Conservation (phyloP, 78 protist genomes). For the Tieghemostelium lacteum region DNA sequence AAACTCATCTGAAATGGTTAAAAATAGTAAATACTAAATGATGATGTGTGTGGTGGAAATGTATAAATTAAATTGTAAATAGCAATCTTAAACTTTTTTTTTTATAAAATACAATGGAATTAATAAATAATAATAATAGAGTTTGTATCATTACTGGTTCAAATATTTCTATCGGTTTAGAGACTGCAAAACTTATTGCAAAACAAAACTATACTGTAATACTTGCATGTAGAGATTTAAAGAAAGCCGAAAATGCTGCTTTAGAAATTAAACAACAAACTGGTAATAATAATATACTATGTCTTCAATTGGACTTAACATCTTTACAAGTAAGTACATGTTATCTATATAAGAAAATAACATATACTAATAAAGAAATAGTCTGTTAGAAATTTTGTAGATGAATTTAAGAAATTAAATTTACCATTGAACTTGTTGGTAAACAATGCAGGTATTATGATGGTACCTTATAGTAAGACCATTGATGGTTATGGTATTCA, state of each 20-base stretch:
- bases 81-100: no score
- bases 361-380: neutral
- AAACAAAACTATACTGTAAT: neutral
- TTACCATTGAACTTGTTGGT: conserved; percentile 14
- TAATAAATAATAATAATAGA: no score
- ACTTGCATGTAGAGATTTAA: neutral
- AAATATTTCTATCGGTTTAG: neutral
- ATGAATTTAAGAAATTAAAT: conserved; percentile 4
- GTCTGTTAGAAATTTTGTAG: conserved; percentile 44
- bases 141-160: neutral
- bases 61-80: no score
- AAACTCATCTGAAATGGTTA: no score
- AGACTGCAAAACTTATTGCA: neutral
- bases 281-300: no score
- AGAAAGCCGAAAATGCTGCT: neutral
- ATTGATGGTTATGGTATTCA: conserved; percentile 25
- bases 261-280: neutral
- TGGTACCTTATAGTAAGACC: neutral
- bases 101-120: no score
- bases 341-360: no score
- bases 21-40: no score
- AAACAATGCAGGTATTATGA: conserved; percentile 33
- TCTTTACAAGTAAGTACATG: neutral
- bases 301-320: neutral
- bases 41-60: no score